Base-by-base conservation (phyloP, 1,139 yeast species). In the Suhomyces anneliseae region DNA sequence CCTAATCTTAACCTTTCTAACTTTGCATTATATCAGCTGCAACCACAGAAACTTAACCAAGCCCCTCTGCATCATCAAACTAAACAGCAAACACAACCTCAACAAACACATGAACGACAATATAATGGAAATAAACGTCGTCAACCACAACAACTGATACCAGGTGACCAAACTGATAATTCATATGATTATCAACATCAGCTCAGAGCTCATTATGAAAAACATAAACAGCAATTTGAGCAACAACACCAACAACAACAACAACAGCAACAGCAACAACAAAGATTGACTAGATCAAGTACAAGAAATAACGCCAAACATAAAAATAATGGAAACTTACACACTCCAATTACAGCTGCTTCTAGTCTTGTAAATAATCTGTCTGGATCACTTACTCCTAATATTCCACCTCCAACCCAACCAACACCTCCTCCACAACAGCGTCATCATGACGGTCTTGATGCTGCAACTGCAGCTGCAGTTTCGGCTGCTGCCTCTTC, bases 161-260 rank as follows among this genome's bases (percentile, higher is more conserved):
- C 32, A 9, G 9, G 11, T 11, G 46, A 44, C 15, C 31, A 40
- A 36, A 48, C 48, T 19, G 45, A 50, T 29, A 50, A 39, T 38
- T 47, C 60, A 2, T 61, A 53, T 44, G 68, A 64, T 39, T 66
- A 66, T 41, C 62, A 61, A 38, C 68, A 62, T 19, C 68, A 61
- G 44, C 56, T 65, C 39, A 50, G 69, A 36, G 62, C 60, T 19
- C 68, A 61, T 19, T 66, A 62, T 42, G 62, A 63, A 39, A 65
- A 66, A 39, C 68, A 64, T 41, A 56, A 60, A 39, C 65, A 59
- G 35, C 62, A 58, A 14, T 42, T 42, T 15, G 56, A 55, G 34
- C 47, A 48, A 15, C 41, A 38, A 37, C 42, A 42, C 34, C 39
- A 44, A 31, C 44, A 48, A 26, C 49, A 43, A 12, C 40, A 41